phyloP scores from a whole-genome alignment of 768 basidiomycete genomes.

The Lentinula aciculospora region DNA sequence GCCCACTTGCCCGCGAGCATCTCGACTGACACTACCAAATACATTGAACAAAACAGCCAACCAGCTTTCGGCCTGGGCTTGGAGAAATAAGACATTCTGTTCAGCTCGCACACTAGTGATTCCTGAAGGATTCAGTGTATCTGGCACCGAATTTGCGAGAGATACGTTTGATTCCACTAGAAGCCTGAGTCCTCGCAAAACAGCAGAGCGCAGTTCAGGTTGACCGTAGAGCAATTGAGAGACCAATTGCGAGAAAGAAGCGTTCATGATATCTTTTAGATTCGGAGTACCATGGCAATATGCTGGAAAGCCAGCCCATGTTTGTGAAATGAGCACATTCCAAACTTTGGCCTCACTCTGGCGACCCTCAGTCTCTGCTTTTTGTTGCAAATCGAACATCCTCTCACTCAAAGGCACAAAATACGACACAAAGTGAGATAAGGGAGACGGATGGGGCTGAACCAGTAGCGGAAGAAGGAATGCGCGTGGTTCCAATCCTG shows the following conservation, averaged over 20 bases:
- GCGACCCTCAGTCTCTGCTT: slow-evolving; percentile 66
- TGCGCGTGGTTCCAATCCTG: slow-evolving; percentile 81
- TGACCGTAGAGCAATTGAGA: slow-evolving; percentile 92
- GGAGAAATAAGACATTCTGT: slow-evolving; percentile 67
- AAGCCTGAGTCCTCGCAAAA: slow-evolving; percentile 75
- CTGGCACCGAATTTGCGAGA: slow-evolving; percentile 33
- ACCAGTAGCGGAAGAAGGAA: slow-evolving; percentile 86
- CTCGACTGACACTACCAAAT: slow-evolving; percentile 80
- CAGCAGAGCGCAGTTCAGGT: slow-evolving; percentile 72
- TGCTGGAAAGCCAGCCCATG: slow-evolving; percentile 88
- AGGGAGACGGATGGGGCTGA: slow-evolving; percentile 73
- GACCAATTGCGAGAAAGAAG: slow-evolving; percentile 81
- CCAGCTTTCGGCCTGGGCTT: slow-evolving; percentile 84
- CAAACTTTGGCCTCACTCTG: slow-evolving; percentile 91
- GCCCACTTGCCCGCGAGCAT: slow-evolving; percentile 71
- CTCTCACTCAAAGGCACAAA: slow-evolving; percentile 93
- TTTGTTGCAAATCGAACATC: slow-evolving; percentile 85
- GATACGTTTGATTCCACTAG: slow-evolving; percentile 77
- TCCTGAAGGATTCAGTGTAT: slow-evolving; percentile 21
- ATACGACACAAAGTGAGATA: slow-evolving; percentile 81
- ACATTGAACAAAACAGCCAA: slow-evolving; percentile 95
- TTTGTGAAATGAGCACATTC: slow-evolving; percentile 88
- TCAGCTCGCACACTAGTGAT: slow-evolving; percentile 57
- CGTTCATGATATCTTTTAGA: slow-evolving; percentile 65
- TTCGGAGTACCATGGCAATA: slow-evolving; percentile 85